Evolutionary conservation across 768 basidiomycete species (phyloP), one percentile per base, ranked within the genome.

Genomic region (Paxillus rubicundulus): DNA sequence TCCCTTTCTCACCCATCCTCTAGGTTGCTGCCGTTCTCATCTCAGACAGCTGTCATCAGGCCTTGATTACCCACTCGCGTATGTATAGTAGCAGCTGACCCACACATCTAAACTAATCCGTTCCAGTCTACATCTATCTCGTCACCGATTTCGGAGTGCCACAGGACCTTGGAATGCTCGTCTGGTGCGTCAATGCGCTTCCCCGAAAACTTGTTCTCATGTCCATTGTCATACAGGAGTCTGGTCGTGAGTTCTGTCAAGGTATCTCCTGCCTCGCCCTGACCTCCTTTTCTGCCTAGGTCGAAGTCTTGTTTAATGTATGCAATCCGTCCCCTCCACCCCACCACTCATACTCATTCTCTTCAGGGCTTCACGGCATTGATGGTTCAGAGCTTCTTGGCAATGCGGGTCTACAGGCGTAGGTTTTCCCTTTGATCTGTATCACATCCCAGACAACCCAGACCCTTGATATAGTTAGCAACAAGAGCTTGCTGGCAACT

Each of bases 371-470:
- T 80, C 17, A 81, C 78, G 12, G 78, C 74, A 5, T 66, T 74
- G 38, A 63, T 81, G 18, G 82, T 83, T 6, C 83, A 84, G 66
- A 73, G 77, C 36, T 84, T 82, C 66, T 72, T 82, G 53, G 61
- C 72, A 1, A 64, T 73, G 55, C 78, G 82, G 1, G 69, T 84
- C 3, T 84, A 76, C 70, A 72, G 66, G 44, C 59, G 77, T 80
- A 60, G 46, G 77, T 67, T 32, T 37, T 27, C n/a, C 16, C n/a
- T 45, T n/a, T 12, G 8, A 18, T 40, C 14, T 0, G 39, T 47
- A 13, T 8, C 5, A 16, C n/a, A 17, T 5, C 12, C 9, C 30
- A 5, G 32, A 47, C 37, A 38, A 33, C 16, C 43, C 49, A 46
- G 21, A 59, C 14, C 17, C 16, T 27, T 10, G 13, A 59, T 74